These are phyloP conservation scores for Nicotiana tabacum DNA, from an alignment of 257 asterid species.

Conservation along the genomic window DNA sequence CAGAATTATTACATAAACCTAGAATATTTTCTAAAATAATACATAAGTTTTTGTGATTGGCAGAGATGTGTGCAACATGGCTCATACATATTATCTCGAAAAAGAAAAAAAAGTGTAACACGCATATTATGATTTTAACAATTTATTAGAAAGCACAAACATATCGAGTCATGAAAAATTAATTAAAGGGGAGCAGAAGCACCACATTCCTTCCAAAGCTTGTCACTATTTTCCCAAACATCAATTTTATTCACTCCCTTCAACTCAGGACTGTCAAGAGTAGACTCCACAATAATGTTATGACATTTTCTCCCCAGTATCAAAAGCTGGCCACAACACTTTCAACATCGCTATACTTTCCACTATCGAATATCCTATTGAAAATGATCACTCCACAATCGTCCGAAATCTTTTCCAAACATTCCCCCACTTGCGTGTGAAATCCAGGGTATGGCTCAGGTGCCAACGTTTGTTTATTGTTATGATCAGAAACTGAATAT, in stretches of 20 bases:
- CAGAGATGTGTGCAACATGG: too few relatives aligned
- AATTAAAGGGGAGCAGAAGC: not conserved
- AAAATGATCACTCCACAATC: constrained; percentile 2
- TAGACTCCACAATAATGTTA: not conserved
- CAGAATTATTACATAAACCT: too few relatives aligned
- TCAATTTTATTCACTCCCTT: not conserved
- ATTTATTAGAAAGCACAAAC: too few relatives aligned
- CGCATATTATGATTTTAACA: too few relatives aligned
- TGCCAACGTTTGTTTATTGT: not conserved
- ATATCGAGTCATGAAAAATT: not conserved
- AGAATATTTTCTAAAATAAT: too few relatives aligned
- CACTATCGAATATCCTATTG: not conserved
- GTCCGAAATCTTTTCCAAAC: not conserved
- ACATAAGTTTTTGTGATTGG: too few relatives aligned
- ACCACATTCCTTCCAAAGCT: not conserved
- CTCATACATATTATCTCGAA: too few relatives aligned
- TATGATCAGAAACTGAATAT: not conserved
- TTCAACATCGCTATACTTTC: not conserved
- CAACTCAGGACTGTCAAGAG: not conserved
- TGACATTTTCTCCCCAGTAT: not conserved
- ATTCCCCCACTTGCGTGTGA: not conserved
- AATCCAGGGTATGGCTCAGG: not conserved
- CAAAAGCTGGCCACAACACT: not conserved
- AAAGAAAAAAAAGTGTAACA: too few relatives aligned
- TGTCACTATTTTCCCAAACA: not conserved